A percentile compares a stretch with the other conserved stretches of the same genome.
Conservation (phyloP, 495 filamentous ascomycete species). For the Immersiella caudata region DNA sequence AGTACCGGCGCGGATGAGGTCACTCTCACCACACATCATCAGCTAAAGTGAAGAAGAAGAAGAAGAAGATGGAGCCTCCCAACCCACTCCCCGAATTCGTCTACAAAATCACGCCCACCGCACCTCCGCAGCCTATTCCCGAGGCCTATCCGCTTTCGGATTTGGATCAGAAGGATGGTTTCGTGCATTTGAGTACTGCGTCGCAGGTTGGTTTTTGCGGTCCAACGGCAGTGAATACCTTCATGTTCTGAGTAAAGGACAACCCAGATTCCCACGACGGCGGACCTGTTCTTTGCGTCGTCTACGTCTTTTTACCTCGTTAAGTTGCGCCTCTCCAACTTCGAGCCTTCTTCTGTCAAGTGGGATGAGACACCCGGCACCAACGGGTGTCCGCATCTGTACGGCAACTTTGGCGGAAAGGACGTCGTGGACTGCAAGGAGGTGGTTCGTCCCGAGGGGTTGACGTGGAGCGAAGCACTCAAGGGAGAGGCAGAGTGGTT, state of each 20-base stretch:
- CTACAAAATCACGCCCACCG: slow-evolving; percentile 54
- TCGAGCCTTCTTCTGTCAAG: slow-evolving; percentile 33
- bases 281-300: slow-evolving; percentile 50
- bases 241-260: slow-evolving; percentile 7
- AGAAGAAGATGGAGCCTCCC: slow-evolving; percentile 26
- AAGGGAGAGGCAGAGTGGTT: slow-evolving; percentile 33
- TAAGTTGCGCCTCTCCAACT: slow-evolving; percentile 38
- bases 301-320: slow-evolving; percentile 44
- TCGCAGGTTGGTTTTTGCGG: slow-evolving; percentile 40
- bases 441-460: slow-evolving; percentile 36
- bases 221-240: background rate
- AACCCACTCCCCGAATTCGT: slow-evolving; percentile 48
- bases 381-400: slow-evolving; percentile 50
- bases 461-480: slow-evolving; percentile 44
- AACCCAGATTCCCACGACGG: slow-evolving; percentile 50
- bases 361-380: slow-evolving; percentile 47
- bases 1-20: background rate
- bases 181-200: slow-evolving; percentile 55
- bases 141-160: slow-evolving; percentile 51
- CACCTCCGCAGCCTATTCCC: slow-evolving; percentile 53
- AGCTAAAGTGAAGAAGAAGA: background rate
- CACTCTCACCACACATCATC: background rate
- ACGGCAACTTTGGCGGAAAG: slow-evolving; percentile 49
- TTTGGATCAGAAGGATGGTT: slow-evolving; percentile 55
- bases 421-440: slow-evolving; percentile 40